These are phyloP conservation scores for Scenedesmus sp. DNA, from an alignment of 163 green algal genomes.

Conservation along the genomic window DNA sequence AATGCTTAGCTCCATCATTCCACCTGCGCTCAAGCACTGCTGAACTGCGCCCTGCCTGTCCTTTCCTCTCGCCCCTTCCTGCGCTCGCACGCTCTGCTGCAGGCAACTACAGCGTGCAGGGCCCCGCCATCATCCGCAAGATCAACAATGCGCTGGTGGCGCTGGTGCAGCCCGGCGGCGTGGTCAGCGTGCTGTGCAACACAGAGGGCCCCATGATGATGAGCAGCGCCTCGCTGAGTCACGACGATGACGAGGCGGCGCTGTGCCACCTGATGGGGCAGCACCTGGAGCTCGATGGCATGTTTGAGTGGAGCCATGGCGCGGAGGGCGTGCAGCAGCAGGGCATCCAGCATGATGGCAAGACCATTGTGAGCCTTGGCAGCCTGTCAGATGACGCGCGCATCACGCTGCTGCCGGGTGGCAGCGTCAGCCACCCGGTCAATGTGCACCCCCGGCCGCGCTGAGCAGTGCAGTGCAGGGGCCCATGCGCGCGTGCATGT, in stretches of 20 bases:
- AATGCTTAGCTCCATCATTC: too few relatives aligned
- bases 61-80: neutral
- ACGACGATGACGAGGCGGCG: conserved; percentile 10
- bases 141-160: conserved; percentile 38
- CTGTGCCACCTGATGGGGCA: conserved; percentile 24
- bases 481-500: neutral
- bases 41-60: too few relatives aligned
- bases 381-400: conserved; percentile 8
- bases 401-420: conserved; percentile 47
- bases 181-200: conserved; percentile 31
- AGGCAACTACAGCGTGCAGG: conserved; percentile 52
- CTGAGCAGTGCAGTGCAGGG: neutral
- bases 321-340: neutral
- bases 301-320: neutral
- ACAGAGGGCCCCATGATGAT: neutral
- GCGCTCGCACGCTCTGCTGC: neutral
- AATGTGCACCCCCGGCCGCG: conserved; percentile 34
- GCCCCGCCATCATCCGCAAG: conserved; percentile 42
- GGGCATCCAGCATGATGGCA: conserved; percentile 29
- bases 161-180: conserved; percentile 30
- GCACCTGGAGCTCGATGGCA: conserved; percentile 47
- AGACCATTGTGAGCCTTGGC: conserved; percentile 18
- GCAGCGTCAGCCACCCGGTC: conserved; percentile 37
- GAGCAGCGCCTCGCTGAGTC: conserved; percentile 10
- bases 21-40: too few relatives aligned